These are phyloP conservation scores for Anisodus tanguticus DNA, from an alignment of 257 asterid species.

Conservation along the genomic window DNA sequence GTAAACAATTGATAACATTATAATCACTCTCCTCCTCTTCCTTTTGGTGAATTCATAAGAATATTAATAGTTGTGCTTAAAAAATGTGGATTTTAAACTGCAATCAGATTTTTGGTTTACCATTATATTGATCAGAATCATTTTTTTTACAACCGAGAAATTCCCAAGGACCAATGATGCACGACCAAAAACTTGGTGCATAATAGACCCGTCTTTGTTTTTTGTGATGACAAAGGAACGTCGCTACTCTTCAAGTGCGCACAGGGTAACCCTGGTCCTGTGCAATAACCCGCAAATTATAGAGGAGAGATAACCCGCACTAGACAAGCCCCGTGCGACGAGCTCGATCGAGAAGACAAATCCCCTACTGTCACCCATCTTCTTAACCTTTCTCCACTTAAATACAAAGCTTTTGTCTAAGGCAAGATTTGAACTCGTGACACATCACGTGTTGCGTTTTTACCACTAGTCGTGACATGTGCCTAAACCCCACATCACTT, in stretches of 20 bases:
- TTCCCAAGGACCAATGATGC: not conserved
- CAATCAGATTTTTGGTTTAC: too few species aligned
- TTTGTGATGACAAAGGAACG: too few species aligned
- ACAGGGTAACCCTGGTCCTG: too few species aligned
- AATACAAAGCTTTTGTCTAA: not conserved
- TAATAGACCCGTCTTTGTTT: not conserved
- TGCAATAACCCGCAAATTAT: too few species aligned
- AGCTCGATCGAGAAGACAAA: too few species aligned
- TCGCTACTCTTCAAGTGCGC: too few species aligned
- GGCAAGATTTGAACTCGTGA: not conserved
- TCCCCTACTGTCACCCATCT: too few species aligned
- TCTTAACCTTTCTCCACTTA: not conserved
- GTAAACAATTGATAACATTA: not conserved
- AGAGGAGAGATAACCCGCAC: too few species aligned
- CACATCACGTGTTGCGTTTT: not conserved
- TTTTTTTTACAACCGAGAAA: not conserved
- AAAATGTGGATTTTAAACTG: not conserved
- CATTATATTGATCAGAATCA: too few species aligned
- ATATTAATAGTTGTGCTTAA: not conserved
- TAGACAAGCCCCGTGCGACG: too few species aligned
- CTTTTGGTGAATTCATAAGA: not conserved
- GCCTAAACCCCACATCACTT: not conserved
- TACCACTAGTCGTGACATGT: not conserved
- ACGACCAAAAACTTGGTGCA: not conserved
- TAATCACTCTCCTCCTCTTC: too few species aligned